Evolutionary conservation across 2,329 filamentous ascomycete genomes (phyloP).

Genomic region (Scortechinia acanthostroma): DNA sequence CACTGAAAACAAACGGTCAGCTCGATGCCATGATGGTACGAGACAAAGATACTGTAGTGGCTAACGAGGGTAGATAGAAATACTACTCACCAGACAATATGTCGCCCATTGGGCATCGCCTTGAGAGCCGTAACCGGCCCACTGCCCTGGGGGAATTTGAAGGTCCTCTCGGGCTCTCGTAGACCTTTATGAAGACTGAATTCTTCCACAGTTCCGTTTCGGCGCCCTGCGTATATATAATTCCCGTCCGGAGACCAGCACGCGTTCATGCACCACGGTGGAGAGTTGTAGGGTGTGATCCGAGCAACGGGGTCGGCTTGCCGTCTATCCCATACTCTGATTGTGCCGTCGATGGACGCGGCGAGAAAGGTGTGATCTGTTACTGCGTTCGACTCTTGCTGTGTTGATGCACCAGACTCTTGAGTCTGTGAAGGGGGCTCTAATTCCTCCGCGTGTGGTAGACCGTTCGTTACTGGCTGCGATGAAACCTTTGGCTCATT

Average conservation of each 20-base stretch:
- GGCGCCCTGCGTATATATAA: conserved; percentile 58
- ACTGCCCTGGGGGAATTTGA: conserved; percentile 59
- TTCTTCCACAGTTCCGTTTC: conserved; percentile 62
- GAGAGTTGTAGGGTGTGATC: conserved; percentile 46
- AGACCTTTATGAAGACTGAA: conserved; percentile 57
- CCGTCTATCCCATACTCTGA: conserved; percentile 61
- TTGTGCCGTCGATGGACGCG: conserved; percentile 56
- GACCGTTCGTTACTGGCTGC: background rate
- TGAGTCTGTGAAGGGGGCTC: conserved; percentile 10
- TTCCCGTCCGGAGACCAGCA: conserved; percentile 67
- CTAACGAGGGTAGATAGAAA: background rate
- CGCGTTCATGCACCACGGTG: conserved; percentile 65
- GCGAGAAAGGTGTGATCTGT: conserved; percentile 47
- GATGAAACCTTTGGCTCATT: background rate
- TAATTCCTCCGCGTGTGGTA: background rate
- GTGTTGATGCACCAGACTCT: background rate
- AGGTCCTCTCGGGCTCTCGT: conserved; percentile 44
- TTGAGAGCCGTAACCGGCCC: conserved; percentile 60
- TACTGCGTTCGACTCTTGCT: conserved; percentile 4
- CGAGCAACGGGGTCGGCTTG: conserved; percentile 50
- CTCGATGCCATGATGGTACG: conserved; percentile 1
- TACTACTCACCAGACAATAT: conserved; percentile 51
- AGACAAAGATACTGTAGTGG: no score
- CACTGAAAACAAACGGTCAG: conserved; percentile 6
- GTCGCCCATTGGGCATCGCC: conserved; percentile 62